phyloP scores from a whole-genome alignment of 176 grass and related monocot genomes.

The Leersia perrieri region DNA sequence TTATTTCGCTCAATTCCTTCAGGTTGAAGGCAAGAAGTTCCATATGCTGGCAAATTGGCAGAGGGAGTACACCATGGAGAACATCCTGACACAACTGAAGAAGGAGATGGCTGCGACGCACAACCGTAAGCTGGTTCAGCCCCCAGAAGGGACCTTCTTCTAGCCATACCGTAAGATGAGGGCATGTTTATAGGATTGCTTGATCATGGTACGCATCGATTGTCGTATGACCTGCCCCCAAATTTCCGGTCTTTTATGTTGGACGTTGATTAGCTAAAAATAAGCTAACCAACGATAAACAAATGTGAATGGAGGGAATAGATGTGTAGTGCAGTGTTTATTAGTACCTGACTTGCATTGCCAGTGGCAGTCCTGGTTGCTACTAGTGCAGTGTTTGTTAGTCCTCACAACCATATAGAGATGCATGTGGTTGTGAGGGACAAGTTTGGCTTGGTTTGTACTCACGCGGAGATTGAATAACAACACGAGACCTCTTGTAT shows the following conservation, averaged over 20 bases:
- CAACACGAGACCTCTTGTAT: not conserved
- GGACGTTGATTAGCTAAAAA: no score
- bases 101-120: slow-evolving; percentile 50
- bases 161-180: not conserved
- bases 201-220: not conserved
- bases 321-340: not conserved
- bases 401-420: no score
- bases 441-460: not conserved
- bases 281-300: no score
- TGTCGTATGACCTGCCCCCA: not conserved
- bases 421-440: not conserved
- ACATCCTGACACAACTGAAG: slow-evolving; percentile 48
- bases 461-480: not conserved
- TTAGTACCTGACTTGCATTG: not conserved
- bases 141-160: slow-evolving; percentile 48
- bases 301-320: no score
- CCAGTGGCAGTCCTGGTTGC: not conserved
- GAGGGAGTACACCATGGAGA: slow-evolving; percentile 54
- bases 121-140: slow-evolving; percentile 46
- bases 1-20: not conserved
- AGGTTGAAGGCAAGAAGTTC: slow-evolving; percentile 44
- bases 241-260: not conserved
- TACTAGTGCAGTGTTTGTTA: no score
- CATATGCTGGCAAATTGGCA: slow-evolving; percentile 40
- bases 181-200: not conserved